phyloP scores from a whole-genome alignment of 1,284 basidiomycete species.

The Volvariella surrecta region DNA sequence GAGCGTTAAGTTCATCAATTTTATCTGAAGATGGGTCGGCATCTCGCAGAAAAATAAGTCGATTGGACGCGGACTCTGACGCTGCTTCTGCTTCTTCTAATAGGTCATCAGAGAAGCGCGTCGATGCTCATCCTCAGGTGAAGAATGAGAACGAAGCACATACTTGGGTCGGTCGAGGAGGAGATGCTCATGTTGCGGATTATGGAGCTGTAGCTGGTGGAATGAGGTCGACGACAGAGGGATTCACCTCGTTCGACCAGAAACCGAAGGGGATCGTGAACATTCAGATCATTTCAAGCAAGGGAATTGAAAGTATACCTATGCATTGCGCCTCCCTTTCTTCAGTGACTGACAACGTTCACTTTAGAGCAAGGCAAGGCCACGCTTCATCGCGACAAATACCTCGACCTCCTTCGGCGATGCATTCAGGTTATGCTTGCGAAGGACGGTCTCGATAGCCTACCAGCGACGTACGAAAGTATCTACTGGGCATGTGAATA shows the following conservation, averaged over 20 bases:
- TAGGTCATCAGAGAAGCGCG: no score
- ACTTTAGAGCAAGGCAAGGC: constrained; percentile 17
- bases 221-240: no score
- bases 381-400: constrained; percentile 13
- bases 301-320: neutral
- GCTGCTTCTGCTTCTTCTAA: constrained; percentile 42
- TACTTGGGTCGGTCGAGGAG: no score
- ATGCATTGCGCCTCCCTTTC: no score
- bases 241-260: no score
- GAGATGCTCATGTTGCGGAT: no score
- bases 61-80: constrained; percentile 54
- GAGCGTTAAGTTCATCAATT: constrained; percentile 13
- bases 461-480: constrained; percentile 43
- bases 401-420: constrained; percentile 25
- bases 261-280: no score
- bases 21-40: constrained; percentile 32
- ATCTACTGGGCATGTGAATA: constrained; percentile 49
- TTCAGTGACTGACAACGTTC: no score
- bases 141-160: no score
- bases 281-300: neutral
- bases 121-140: no score
- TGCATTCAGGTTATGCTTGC: constrained; percentile 38
- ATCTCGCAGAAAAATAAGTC: constrained; percentile 57
- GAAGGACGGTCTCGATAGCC: constrained; percentile 19
- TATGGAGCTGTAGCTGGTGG: no score